These are phyloP conservation scores for Fomitopsis serialis DNA, from an alignment of 768 basidiomycete genomes.

Conservation along the genomic window DNA sequence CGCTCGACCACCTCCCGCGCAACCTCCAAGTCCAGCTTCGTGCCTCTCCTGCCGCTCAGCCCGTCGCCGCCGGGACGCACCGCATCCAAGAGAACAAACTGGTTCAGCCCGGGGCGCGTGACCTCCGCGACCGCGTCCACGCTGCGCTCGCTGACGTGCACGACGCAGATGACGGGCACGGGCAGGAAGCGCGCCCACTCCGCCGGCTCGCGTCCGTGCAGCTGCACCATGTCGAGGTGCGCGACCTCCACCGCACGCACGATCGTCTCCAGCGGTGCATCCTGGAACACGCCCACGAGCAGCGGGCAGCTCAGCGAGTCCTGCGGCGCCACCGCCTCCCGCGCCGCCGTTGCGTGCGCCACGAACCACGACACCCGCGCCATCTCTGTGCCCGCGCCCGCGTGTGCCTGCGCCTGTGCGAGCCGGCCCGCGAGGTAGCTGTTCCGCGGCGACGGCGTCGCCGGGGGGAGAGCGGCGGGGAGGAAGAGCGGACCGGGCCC, in stretches of 20 bases:
- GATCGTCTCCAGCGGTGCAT: conserved; percentile 68
- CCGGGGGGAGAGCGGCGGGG: not conserved
- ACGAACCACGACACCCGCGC: conserved; percentile 68
- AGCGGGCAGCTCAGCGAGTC: conserved; percentile 54
- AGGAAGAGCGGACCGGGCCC: conserved; percentile 18
- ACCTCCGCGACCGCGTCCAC: conserved; percentile 48
- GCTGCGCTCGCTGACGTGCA: conserved; percentile 48
- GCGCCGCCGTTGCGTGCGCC: conserved; percentile 52
- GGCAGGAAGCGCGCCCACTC: conserved; percentile 83
- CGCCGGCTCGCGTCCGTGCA: conserved; percentile 86
- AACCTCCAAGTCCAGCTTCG: conserved; percentile 74
- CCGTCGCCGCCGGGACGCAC: conserved; percentile 51
- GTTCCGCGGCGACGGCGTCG: conserved; percentile 13
- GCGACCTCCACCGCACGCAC: conserved; percentile 60
- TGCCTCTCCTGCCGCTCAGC: conserved; percentile 81
- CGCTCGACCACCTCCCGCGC: conserved; percentile 63
- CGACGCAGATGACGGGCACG: conserved; percentile 88
- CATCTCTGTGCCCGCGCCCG: conserved; percentile 10
- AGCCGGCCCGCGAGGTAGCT: not conserved
- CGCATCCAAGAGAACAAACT: conserved; percentile 76
- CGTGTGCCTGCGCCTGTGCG: conserved; percentile 6
- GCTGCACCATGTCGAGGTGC: conserved; percentile 85
- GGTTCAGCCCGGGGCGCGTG: conserved; percentile 66
- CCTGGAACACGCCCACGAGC: conserved; percentile 94
- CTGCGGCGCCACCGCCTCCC: conserved; percentile 17